Conservation (phyloP, 2,329 filamentous ascomycete genomes). For the Colletotrichum aenigma region DNA sequence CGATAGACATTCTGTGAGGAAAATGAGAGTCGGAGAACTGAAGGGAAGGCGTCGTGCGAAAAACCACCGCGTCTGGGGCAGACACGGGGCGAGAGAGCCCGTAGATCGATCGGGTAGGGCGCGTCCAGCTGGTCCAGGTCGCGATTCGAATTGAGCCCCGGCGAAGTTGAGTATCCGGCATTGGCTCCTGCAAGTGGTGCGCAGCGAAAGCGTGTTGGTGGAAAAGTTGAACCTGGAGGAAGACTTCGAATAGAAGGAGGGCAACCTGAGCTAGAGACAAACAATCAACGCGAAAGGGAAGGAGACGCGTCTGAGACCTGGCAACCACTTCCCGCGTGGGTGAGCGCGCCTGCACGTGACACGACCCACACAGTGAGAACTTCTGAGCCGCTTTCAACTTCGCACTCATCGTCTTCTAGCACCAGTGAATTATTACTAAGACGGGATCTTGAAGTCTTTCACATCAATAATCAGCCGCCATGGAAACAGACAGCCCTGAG, state of each 20-base stretch:
- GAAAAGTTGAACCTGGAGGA: background rate
- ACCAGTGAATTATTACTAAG: background rate
- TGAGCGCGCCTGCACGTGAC: slow-evolving; percentile 31
- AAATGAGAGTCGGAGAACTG: slow-evolving; percentile 79
- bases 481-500: slow-evolving; percentile 10
- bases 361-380: background rate
- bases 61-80: slow-evolving; percentile 22
- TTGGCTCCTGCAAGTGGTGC: background rate
- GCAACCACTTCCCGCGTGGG: background rate
- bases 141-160: slow-evolving; percentile 34
- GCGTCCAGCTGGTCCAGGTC: slow-evolving; percentile 21
- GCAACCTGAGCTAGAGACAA: background rate
- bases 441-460: background rate
- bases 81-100: slow-evolving; percentile 49
- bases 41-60: slow-evolving; percentile 77
- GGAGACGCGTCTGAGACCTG: background rate
- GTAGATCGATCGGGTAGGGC: slow-evolving; percentile 27
- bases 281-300: background rate
- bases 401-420: background rate
- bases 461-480: background rate
- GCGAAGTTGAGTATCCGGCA: background rate
- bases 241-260: background rate
- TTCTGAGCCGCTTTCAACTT: accelerated
- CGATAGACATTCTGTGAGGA: slow-evolving; percentile 68
- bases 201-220: background rate